These are phyloP conservation scores for Thielaviopsis ethacetica DNA, from an alignment of 2,329 filamentous ascomycete species.

Conservation along the genomic window DNA sequence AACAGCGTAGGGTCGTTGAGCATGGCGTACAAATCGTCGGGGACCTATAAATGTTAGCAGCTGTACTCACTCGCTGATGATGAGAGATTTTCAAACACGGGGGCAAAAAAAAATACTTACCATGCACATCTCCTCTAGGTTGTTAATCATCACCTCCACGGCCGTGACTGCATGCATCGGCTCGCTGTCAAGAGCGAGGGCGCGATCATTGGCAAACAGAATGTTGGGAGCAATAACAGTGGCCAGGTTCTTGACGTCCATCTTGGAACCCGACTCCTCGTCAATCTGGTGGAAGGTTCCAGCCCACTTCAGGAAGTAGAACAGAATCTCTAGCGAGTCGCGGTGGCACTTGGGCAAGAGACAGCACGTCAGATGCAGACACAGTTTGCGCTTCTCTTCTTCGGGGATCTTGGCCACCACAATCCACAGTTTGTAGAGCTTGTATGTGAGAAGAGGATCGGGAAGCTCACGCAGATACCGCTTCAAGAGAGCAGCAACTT, in stretches of 20 bases:
- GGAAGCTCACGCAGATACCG: conserved; percentile 90
- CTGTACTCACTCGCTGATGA: not conserved
- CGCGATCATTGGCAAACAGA: conserved; percentile 54
- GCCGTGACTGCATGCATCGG: conserved; percentile 90
- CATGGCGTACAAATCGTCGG: conserved; percentile 75
- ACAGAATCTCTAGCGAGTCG: conserved; percentile 87
- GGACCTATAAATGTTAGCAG: conserved; percentile 45
- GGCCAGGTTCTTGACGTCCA: conserved; percentile 94
- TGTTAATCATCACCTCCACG: conserved; percentile 77
- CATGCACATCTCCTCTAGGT: conserved; percentile 94
- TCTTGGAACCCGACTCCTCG: conserved; percentile 93
- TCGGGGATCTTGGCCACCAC: conserved; percentile 77
- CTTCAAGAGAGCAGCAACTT: conserved; percentile 84
- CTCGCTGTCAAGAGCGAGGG: conserved; percentile 58
- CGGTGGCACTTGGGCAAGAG: conserved; percentile 81
- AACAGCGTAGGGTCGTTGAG: conserved; percentile 72
- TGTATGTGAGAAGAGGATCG: conserved; percentile 87
- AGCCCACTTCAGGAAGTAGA: conserved; percentile 93
- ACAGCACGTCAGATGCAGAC: conserved; percentile 83
- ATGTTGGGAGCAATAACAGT: conserved; percentile 97
- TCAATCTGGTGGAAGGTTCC: conserved; percentile 95
- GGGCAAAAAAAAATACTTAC: conserved; percentile 35
- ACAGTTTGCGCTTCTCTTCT: conserved; percentile 62
- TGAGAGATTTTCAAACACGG: not conserved
- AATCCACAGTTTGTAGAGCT: conserved; percentile 82